Conservation (phyloP, 495 filamentous ascomycete genomes). For the Neurospora tetrasperma region DNA sequence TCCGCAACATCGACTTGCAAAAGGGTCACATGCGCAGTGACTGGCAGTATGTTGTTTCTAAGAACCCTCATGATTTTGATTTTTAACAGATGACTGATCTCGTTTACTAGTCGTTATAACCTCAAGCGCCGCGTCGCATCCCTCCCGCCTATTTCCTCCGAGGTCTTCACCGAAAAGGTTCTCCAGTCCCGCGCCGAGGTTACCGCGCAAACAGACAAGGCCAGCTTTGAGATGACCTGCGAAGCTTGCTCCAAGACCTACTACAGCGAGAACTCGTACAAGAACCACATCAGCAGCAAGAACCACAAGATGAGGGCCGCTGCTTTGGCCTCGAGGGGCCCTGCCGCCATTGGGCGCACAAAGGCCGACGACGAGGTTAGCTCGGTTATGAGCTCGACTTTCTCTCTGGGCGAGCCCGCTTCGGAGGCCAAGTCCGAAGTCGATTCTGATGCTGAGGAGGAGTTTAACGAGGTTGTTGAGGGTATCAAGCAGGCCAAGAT, state of each 20-base stretch:
- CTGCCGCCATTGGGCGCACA: background rate
- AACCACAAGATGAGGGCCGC: slow-evolving; percentile 71
- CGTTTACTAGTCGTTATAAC: slow-evolving; percentile 71
- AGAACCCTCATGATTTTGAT: background rate
- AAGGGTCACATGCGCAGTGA: slow-evolving; percentile 92
- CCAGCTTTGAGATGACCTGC: slow-evolving; percentile 78
- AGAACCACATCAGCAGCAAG: slow-evolving; percentile 83
- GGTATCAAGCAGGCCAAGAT: slow-evolving; percentile 64
- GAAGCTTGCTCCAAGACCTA: slow-evolving; percentile 81
- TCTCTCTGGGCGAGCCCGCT: slow-evolving; percentile 78
- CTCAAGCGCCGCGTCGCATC: slow-evolving; percentile 90
- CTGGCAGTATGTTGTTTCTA: slow-evolving; percentile 72
- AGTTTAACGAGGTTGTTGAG: slow-evolving; percentile 70
- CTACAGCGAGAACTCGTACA: slow-evolving; percentile 90
- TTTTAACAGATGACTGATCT: slow-evolving; percentile 4
- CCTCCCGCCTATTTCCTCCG: slow-evolving; percentile 82
- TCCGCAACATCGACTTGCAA: slow-evolving; percentile 87
- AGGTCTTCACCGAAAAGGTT: slow-evolving; percentile 93
- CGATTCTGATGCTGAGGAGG: slow-evolving; percentile 54
- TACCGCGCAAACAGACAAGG: slow-evolving; percentile 75
- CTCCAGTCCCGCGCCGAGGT: slow-evolving; percentile 81
- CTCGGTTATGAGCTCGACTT: slow-evolving; percentile 84
- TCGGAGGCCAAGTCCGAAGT: slow-evolving; percentile 39
- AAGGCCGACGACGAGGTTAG: slow-evolving; percentile 55
- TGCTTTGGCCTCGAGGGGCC: slow-evolving; percentile 18